Conservation (phyloP, 2,329 filamentous ascomycete species). For the Cladosporium sphaerospermum region DNA sequence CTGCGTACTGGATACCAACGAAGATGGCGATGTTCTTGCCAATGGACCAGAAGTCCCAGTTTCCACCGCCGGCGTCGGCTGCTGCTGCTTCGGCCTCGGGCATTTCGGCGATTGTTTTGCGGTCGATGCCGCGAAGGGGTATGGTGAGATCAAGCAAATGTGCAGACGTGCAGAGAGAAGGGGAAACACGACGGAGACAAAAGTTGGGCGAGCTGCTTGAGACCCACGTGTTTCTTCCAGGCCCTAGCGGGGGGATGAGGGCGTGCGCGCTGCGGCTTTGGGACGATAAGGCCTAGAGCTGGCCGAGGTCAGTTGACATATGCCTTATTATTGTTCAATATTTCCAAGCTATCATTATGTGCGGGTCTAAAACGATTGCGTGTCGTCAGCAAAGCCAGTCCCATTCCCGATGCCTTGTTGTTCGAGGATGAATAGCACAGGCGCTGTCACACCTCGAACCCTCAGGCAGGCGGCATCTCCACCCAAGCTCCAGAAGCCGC, state of each 20-base stretch:
- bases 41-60: conserved; percentile 21
- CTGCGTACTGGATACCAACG: conserved; percentile 51
- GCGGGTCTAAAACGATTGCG: too few species aligned
- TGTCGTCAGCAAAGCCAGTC: too few species aligned
- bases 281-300: too few species aligned
- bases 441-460: too few species aligned
- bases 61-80: conserved; percentile 1
- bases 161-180: background rate
- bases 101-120: background rate
- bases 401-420: too few species aligned
- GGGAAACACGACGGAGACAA: background rate
- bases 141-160: background rate
- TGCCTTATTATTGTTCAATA: too few species aligned
- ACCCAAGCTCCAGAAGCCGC: too few species aligned
- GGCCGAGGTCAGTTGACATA: too few species aligned
- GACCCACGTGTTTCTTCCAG: conserved; percentile 11
- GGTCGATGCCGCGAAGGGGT: background rate
- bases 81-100: conserved; percentile 6
- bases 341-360: too few species aligned
- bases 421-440: too few species aligned
- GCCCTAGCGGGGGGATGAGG: background rate
- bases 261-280: too few species aligned
- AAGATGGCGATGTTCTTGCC: conserved; percentile 56
- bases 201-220: background rate
- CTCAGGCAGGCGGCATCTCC: too few species aligned